Evolutionary conservation across 495 filamentous ascomycete genomes (phyloP).

Genomic region (Peziza echinospora): DNA sequence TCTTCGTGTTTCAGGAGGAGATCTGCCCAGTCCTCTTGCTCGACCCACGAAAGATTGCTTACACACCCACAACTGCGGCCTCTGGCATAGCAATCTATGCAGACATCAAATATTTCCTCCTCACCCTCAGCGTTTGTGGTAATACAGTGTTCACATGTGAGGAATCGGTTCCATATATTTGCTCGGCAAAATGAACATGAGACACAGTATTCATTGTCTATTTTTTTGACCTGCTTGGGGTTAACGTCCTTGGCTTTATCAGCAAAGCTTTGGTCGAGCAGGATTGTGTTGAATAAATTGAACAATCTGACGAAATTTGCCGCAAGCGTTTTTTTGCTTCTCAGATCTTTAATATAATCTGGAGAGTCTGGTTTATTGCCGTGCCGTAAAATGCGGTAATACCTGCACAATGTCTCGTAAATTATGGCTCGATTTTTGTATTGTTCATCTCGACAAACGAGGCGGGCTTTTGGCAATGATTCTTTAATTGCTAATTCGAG

Average conservation of each 20-base stretch:
- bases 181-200: slow-evolving; percentile 90
- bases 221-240: slow-evolving; percentile 41
- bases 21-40: slow-evolving; percentile 71
- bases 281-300: slow-evolving; percentile 46
- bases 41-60: slow-evolving; percentile 68
- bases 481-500: slow-evolving; percentile 66
- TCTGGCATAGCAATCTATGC: slow-evolving; percentile 91
- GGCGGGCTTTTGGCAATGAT: slow-evolving; percentile 62
- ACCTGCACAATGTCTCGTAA: slow-evolving; percentile 60
- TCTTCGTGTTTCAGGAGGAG: slow-evolving; percentile 55
- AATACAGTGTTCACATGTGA: slow-evolving; percentile 68
- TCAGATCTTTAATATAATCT: slow-evolving; percentile 18
- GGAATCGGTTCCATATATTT: slow-evolving; percentile 92
- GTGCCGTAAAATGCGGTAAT: slow-evolving; percentile 38
- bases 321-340: slow-evolving; percentile 41
- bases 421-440: slow-evolving; percentile 97
- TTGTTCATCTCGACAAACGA: slow-evolving; percentile 94
- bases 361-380: slow-evolving; percentile 21
- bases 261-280: slow-evolving; percentile 63
- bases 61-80: slow-evolving; percentile 77
- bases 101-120: slow-evolving; percentile 75
- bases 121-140: slow-evolving; percentile 32
- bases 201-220: slow-evolving; percentile 66
- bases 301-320: slow-evolving; percentile 66
- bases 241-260: slow-evolving; percentile 21